Base-by-base conservation (phyloP, 2,329 filamentous ascomycete species). In the Tympanopsis confertula region DNA sequence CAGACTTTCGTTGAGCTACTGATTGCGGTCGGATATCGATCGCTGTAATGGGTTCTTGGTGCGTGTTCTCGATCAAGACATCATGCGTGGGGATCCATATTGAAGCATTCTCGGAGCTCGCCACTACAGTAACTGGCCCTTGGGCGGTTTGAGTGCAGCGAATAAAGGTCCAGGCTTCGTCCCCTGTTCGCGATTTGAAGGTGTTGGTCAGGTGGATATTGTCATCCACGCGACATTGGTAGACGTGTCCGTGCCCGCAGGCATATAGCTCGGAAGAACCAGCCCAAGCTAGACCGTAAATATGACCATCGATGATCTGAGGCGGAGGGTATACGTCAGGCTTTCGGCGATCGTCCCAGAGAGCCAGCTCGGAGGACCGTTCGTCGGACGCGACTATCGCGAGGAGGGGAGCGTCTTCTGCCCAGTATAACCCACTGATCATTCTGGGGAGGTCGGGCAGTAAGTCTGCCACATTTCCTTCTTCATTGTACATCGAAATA, bases 51-150 rank as follows among this genome's bases (percentile, higher is more conserved):
- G 55, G 53, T 19, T 52, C 59, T 32, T 57, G 53, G 41, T 66
- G 62, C 5, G 58, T 56, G 26, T 51, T 47, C 22, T 57, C 51
- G 19, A 60, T 49, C 20, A 51, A 39, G 14, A 64, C 53, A 32
- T 61, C 55, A 39, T 62, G 59, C 5, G 58, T 62, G n/a, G 62
- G 63, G 22, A 66, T 49, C 62, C 62, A 66, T 19, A 66, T 48
- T 18, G 53, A 46, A 13, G 56, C 49, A n/a, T 47, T 55, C 3
- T 52, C 53, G 26, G 51, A 56, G 15, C 59, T 57, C 18, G 61
- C 62, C 14, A 54, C 50, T 10, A 65, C 56, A 5, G 57, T 54
- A 12, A 63, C 51, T 7, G 22, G 22, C 12, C 30, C 30, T 5
- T 42, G 42, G 3, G 45, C 47, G 4, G 44, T 49, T 19, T 47